Evolutionary conservation across 345 rosid species (phyloP).

Genomic region (Salix suchowensis): DNA sequence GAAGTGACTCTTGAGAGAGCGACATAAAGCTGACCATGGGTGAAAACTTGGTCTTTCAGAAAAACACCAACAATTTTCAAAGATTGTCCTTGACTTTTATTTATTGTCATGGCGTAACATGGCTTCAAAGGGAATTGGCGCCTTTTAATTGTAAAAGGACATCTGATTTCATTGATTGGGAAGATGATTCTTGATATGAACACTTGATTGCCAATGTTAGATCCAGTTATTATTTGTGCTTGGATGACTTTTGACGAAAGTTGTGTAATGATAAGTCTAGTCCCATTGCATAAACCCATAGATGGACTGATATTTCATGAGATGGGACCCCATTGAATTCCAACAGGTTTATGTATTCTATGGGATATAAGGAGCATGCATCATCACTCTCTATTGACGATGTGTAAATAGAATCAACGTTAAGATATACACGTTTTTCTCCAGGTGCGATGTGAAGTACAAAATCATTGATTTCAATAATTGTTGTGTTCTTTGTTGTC

Average conservation of each 20-base stretch:
- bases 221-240: not conserved
- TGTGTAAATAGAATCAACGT: not conserved
- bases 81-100: not conserved
- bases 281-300: not conserved
- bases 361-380: not conserved
- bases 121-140: not conserved
- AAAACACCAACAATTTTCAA: not conserved
- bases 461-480: not conserved
- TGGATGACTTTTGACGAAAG: not conserved
- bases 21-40: not conserved
- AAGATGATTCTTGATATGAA: not conserved
- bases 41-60: not conserved
- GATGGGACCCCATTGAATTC: not conserved
- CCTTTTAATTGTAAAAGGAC: not conserved
- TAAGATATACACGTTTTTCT: not conserved
- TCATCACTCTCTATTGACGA: not conserved
- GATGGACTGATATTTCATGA: conserved; percentile 6
- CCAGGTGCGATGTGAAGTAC: not conserved
- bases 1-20: not conserved
- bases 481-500: not conserved
- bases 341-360: conserved; percentile 1
- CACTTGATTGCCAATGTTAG: not conserved
- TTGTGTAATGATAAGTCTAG: not conserved
- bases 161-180: not conserved
- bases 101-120: not conserved